Conservation (phyloP, 441 rosid species). For the Jatropha multifida region DNA sequence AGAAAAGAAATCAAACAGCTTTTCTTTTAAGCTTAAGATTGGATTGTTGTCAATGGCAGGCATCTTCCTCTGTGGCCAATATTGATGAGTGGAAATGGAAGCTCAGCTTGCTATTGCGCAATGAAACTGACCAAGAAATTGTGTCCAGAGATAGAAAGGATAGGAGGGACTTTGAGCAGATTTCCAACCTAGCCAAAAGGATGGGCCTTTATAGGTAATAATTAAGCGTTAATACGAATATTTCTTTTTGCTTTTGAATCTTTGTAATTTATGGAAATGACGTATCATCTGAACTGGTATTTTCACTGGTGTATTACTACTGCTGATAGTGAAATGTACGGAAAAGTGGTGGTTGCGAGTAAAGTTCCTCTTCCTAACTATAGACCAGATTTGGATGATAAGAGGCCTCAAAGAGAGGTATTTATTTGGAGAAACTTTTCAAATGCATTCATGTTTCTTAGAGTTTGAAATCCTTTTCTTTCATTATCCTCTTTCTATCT, state of each 20-base stretch:
- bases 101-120: slow-evolving; percentile 67
- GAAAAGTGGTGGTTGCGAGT: slow-evolving; percentile 97
- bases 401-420: slow-evolving; percentile 99
- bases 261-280: no score
- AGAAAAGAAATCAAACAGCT: not conserved
- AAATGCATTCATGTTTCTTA: slow-evolving; percentile 8
- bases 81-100: slow-evolving; percentile 99
- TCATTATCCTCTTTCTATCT: not conserved
- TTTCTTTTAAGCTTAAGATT: not conserved
- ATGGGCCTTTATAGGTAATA: slow-evolving; percentile 89
- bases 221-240: not conserved
- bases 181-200: slow-evolving; percentile 77
- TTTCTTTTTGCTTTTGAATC: not conserved
- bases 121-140: slow-evolving; percentile 76
- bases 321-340: slow-evolving; percentile 69
- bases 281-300: not conserved
- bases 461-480: not conserved
- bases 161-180: slow-evolving; percentile 94
- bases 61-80: slow-evolving; percentile 91
- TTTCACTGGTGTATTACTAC: not conserved
- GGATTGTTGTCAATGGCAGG: slow-evolving; percentile 39
- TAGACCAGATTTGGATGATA: slow-evolving; percentile 97
- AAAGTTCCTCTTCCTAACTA: slow-evolving; percentile 96
- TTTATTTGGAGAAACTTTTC: slow-evolving; percentile 20
- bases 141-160: slow-evolving; percentile 88